Evolutionary conservation across 345 rosid genomes (phyloP).

Genomic region (Excoecaria cochinchinensis): DNA sequence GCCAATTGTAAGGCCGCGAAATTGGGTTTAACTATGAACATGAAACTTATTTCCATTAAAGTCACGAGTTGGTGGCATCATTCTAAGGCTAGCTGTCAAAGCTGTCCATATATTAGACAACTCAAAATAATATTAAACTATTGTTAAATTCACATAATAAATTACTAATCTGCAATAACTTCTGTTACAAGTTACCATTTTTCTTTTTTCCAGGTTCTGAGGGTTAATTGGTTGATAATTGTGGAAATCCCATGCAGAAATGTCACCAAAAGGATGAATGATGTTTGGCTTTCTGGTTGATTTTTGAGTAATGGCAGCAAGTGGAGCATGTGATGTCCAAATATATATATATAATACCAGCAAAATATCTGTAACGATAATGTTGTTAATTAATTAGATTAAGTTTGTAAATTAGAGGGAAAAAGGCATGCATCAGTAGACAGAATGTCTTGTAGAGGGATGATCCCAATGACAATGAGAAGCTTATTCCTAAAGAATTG

Average conservation of each 20-base stretch:
- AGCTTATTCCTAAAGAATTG: constrained; percentile 27
- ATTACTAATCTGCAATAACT: not conserved
- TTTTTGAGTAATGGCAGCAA: not conserved
- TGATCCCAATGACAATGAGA: constrained; percentile 33
- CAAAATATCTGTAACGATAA: not conserved
- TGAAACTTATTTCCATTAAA: too few relatives aligned
- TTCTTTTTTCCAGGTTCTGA: too few relatives aligned
- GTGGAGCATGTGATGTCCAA: constrained; percentile 13
- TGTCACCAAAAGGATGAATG: not conserved
- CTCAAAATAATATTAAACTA: too few relatives aligned
- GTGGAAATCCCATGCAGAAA: not conserved
- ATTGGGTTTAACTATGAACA: too few relatives aligned
- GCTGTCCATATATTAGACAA: too few relatives aligned
- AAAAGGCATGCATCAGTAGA: too few relatives aligned
- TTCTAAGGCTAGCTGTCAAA: too few relatives aligned
- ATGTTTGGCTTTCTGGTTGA: too few relatives aligned
- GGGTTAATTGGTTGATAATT: too few relatives aligned
- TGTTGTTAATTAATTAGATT: not conserved
- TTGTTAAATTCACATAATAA: too few relatives aligned
- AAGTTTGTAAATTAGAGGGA: not conserved
- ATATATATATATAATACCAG: not conserved
- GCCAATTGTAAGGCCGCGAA: too few relatives aligned
- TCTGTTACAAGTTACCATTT: not conserved
- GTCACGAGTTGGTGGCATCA: too few relatives aligned
- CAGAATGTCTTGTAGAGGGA: constrained; percentile 40